Evolutionary conservation across 768 basidiomycete genomes (phyloP).

Genomic region (Amanita phalloides): DNA sequence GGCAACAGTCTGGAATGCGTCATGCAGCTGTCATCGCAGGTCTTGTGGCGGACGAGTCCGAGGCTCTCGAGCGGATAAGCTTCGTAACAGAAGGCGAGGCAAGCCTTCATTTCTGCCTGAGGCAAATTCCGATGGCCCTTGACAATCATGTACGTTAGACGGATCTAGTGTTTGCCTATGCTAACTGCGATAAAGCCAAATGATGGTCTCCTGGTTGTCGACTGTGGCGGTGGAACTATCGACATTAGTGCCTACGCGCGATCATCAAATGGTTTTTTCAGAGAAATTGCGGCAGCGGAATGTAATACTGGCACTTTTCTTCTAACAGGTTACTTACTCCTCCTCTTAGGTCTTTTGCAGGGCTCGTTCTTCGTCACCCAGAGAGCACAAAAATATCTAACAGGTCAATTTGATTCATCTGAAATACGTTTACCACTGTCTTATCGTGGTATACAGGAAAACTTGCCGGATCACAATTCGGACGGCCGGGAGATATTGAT

Average conservation of each 20-base stretch:
- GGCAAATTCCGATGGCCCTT: constrained; percentile 24
- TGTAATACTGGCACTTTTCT: constrained; percentile 10
- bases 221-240: constrained; percentile 1
- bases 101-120: constrained; percentile 38
- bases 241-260: not conserved
- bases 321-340: constrained; percentile 3
- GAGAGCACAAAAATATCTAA: not conserved
- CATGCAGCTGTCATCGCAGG: constrained; percentile 34
- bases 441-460: not conserved
- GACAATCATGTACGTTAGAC: constrained; percentile 10
- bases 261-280: not conserved
- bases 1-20: constrained; percentile 39
- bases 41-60: constrained; percentile 22
- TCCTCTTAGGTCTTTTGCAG: constrained; percentile 1
- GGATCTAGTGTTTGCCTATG: not conserved
- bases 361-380: constrained; percentile 4
- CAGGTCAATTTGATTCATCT: not conserved
- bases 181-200: not conserved
- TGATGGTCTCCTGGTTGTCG: not conserved
- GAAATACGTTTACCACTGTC: not conserved
- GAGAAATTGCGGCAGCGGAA: not conserved
- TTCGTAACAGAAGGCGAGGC: constrained; percentile 50
- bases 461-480: not conserved
- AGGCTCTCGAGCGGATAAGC: constrained; percentile 27
- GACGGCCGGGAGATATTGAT: not conserved